phyloP scores from a whole-genome alignment of 495 filamentous ascomycete genomes.

The Letharia lupina region DNA sequence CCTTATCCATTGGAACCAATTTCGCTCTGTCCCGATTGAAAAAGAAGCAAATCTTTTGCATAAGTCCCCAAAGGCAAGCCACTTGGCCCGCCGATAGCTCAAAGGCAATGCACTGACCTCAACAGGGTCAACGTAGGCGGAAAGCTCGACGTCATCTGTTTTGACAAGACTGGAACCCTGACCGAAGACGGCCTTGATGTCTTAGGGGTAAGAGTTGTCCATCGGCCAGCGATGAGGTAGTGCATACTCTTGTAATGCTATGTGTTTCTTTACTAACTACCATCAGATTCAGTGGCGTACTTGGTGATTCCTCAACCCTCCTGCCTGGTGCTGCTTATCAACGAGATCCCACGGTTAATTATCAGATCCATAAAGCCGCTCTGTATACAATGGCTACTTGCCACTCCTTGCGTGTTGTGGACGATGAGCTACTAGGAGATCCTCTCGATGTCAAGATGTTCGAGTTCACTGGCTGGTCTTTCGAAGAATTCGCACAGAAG shows the following conservation, averaged over 20 bases:
- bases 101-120: constrained; percentile 9
- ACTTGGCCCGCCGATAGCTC: not conserved
- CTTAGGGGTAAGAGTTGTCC: constrained; percentile 72
- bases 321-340: constrained; percentile 48
- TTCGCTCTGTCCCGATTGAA: constrained; percentile 85
- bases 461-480: constrained; percentile 90
- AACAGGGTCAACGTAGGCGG: constrained; percentile 83
- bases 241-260: not conserved
- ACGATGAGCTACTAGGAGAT: constrained; percentile 84
- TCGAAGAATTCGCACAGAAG: constrained; percentile 70
- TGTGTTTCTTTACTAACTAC: not conserved
- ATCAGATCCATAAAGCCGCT: constrained; percentile 57
- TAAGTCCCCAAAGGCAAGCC: constrained; percentile 73
- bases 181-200: constrained; percentile 97
- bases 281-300: constrained; percentile 51
- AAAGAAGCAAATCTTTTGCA: constrained; percentile 87
- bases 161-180: constrained; percentile 96
- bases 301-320: constrained; percentile 46
- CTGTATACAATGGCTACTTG: constrained; percentile 97
- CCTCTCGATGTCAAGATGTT: constrained; percentile 99
- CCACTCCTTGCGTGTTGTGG: constrained; percentile 79
- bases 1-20: constrained; percentile 90
- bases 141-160: constrained; percentile 92
- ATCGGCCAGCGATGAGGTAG: constrained; percentile 46
- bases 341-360: constrained; percentile 47